Percentiles rank a stretch among this genome's conserved stretches.
These are phyloP conservation scores for Penicillium malachiteum DNA, from an alignment of 495 filamentous ascomycete species.

Conservation along the genomic window DNA sequence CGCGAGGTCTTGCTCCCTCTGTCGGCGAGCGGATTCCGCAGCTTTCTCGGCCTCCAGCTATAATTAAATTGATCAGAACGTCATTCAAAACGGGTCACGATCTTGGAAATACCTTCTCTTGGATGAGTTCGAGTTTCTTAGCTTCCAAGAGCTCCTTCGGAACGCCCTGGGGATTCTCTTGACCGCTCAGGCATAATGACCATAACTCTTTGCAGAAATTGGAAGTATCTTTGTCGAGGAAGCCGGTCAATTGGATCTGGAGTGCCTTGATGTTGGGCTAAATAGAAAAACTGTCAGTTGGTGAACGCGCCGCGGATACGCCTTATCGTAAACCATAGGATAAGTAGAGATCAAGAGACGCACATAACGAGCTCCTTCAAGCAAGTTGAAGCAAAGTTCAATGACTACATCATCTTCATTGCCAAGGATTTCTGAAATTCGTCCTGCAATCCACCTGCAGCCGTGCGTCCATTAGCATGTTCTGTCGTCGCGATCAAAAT, in stretches of 20 bases:
- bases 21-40: slow-evolving; percentile 68
- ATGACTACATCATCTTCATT: slow-evolving; percentile 94
- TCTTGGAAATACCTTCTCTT: slow-evolving; percentile 72
- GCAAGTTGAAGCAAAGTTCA: slow-evolving; percentile 84
- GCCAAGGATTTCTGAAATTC: slow-evolving; percentile 81
- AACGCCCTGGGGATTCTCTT: slow-evolving; percentile 83
- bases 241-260: slow-evolving; percentile 90
- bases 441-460: slow-evolving; percentile 84
- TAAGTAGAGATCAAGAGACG: neutral
- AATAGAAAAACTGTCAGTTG: slow-evolving; percentile 10
- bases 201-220: slow-evolving; percentile 93
- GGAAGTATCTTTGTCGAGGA: slow-evolving; percentile 89
- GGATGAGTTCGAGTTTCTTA: slow-evolving; percentile 90
- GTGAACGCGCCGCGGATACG: neutral
- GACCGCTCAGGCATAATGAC: slow-evolving; percentile 85
- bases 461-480: slow-evolving; percentile 8
- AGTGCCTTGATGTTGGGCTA: slow-evolving; percentile 94
- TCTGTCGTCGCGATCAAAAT: slow-evolving; percentile 3
- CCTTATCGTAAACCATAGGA: neutral
- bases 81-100: neutral
- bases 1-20: slow-evolving; percentile 62
- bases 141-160: slow-evolving; percentile 93
- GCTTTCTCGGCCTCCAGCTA: slow-evolving; percentile 83
- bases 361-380: slow-evolving; percentile 79
- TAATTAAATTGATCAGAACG: slow-evolving; percentile 1